These are phyloP conservation scores for Microsporum ferrugineum DNA, from an alignment of 2,329 filamentous ascomycete genomes.

Conservation along the genomic window DNA sequence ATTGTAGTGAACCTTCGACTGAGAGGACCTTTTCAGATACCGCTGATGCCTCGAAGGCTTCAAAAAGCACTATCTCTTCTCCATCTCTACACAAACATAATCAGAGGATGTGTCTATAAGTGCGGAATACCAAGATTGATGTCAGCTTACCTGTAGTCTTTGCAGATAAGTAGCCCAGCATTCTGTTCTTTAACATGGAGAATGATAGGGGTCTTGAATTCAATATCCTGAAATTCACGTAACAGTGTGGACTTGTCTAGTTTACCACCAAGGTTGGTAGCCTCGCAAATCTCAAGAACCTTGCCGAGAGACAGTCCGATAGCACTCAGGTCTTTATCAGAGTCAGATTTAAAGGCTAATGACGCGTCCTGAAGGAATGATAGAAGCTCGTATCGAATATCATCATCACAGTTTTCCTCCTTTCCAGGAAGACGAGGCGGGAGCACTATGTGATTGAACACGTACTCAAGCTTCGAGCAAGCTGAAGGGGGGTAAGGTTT, in stretches of 20 bases:
- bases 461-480: neutral
- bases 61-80: constrained; percentile 37
- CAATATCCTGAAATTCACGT: constrained; percentile 20
- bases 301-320: constrained; percentile 12
- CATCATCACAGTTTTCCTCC: constrained; percentile 21
- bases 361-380: constrained; percentile 10
- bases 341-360: constrained; percentile 21
- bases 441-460: constrained; percentile 28
- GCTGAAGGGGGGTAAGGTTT: neutral
- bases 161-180: constrained; percentile 36
- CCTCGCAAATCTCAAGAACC: constrained; percentile 12
- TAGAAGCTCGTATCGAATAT: constrained; percentile 22
- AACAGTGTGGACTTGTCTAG: constrained; percentile 19
- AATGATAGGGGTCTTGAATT: constrained; percentile 28
- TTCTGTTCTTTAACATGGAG: constrained; percentile 41
- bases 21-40: constrained; percentile 42
- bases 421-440: constrained; percentile 30
- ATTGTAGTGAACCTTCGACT: constrained; percentile 41
- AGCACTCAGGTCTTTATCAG: constrained; percentile 11
- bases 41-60: constrained; percentile 52
- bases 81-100: constrained; percentile 11
- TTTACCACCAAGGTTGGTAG: constrained; percentile 11
- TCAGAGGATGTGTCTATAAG: neutral
- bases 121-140: neutral
- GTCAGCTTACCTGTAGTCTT: constrained; percentile 3